Percentiles rank a stretch among this genome's conserved stretches.
Conservation (phyloP, 2,329 filamentous ascomycete species). For the Alternaria panax region DNA sequence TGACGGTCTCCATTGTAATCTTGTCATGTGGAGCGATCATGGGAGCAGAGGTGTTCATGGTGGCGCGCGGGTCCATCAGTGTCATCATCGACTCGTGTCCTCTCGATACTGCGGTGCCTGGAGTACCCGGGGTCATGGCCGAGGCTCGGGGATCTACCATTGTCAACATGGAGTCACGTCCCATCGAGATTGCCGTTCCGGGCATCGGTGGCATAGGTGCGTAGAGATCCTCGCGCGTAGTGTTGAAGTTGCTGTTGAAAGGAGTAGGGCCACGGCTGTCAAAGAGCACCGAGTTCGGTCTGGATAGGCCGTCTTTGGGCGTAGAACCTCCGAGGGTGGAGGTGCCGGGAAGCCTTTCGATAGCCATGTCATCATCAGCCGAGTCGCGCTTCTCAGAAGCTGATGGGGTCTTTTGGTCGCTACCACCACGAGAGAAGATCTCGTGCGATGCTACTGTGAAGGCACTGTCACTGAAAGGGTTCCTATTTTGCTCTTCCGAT, state of each 20-base stretch:
- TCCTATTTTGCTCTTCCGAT: slow-evolving; percentile 3
- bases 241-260: slow-evolving; percentile 27
- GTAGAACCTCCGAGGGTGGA: slow-evolving; percentile 33
- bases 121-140: not conserved
- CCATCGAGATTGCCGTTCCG: not conserved
- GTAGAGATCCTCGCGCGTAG: slow-evolving; percentile 22
- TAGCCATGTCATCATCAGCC: slow-evolving; percentile 31
- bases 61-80: slow-evolving; percentile 6
- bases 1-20: slow-evolving; percentile 41
- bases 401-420: not conserved
- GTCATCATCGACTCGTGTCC: slow-evolving; percentile 28
- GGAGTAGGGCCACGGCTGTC: slow-evolving; percentile 37
- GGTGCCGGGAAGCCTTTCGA: slow-evolving; percentile 27
- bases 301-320: slow-evolving; percentile 24
- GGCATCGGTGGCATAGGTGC: slow-evolving; percentile 3
- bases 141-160: slow-evolving; percentile 11
- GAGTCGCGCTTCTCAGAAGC: slow-evolving; percentile 22
- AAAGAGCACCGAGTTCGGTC: slow-evolving; percentile 29
- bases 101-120: not conserved
- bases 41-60: not conserved
- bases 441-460: slow-evolving; percentile 5
- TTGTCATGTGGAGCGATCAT: slow-evolving; percentile 23
- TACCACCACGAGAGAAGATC: not conserved
- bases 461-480: slow-evolving; percentile 12
- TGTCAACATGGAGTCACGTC: slow-evolving; percentile 26